Base-by-base conservation (phyloP, 805 yeast genomes). In the Ogataea methanolica region DNA sequence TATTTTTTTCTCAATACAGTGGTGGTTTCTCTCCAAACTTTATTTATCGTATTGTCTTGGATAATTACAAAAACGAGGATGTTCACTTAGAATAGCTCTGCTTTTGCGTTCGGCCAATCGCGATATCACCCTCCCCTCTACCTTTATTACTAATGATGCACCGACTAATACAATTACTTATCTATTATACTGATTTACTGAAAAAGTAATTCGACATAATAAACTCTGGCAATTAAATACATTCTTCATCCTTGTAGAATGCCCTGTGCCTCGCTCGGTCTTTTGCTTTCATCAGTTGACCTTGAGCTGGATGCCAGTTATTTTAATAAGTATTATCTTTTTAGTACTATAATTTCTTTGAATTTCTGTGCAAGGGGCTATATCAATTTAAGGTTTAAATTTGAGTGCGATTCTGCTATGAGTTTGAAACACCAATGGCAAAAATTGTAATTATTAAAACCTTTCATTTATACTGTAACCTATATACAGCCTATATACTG, bases 1-100 rank as follows among this genome's bases (percentile, higher is more conserved):
- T 17, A 21, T 19, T 5, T 31, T 42, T 35, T 17, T 21, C 47
- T 21, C 47, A 53, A 46, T 54, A 7, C 48, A 57, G 66, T 44
- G 99, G 98, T 43, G 98, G 98, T 15, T 90, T 87, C 64, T 88
- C 98, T 23, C 98, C 99, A 41, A 88, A 92, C 58, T 94, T 94
- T 70, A 86, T 94, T 46, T 94, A 94, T 68, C 83, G 99, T 68
- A 86, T 94, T 46, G 96, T 94, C 19, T 79, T 91, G 71, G 99
- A 94, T 67, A 89, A 92, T 68, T 94, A 94, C 68, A 85, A 86
- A 66, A 80, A 83, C 45, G 90, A 85, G 59, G 98, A 94, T 70
- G 88, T 79, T 49, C 75, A 74, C 57, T 69, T 84, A 52, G 82
- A 74, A 26, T 26, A 26, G 9, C 9, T 26, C 31, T 26, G 7